Evolutionary conservation across 306 rosid species (phyloP), one percentile per base, ranked within the genome.

Genomic region (Crotalaria pallida): DNA sequence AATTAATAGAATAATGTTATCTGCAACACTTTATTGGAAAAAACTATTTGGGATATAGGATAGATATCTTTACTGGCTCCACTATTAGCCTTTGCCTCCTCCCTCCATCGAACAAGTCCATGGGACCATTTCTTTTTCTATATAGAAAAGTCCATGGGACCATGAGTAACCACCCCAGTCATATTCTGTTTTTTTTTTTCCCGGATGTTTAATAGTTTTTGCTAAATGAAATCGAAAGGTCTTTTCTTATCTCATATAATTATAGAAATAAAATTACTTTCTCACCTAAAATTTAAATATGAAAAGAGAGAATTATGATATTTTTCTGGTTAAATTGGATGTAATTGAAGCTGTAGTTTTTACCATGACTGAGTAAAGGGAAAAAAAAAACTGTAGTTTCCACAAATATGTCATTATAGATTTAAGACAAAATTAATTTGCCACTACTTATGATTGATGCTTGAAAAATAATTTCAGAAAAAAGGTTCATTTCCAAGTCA

Each of bases 11-110:
- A 10, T 34, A 34, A 34, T 34, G 8, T 34, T 34, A 34, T 34
- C 40, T 34, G 6, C 40, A 34, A 34, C 40, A 34, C 40, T 34
- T 34, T 34, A 34, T 34, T 34, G 40, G 40, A 2, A 34, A 34
- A 16, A 65, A 65, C 27, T 65, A 15, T 29, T 31, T 50, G 73
- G 62, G 17, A 15, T 15, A 67, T 51, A 51, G 19, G 62, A 18
- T 50, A 75, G 51, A 34, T 55, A 72, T 79, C 78, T 48, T 51
- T 9, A 80, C 75, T 73, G 89, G 75, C 71, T 77, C 81, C 81
- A 71, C 79, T 65, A 38, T 75, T 75, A 18, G 21, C 16, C 21
- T 1, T 12, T 65, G 45, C 47, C 71, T 43, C 13, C 70, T 65
- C 23, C 26, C n/a, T n/a, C n/a, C n/a, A n/a, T n/a, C n/a, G n/a